Evolutionary conservation across 352 stramenopile species (phyloP).

Genomic region (Aphanomyces euteiches): DNA sequence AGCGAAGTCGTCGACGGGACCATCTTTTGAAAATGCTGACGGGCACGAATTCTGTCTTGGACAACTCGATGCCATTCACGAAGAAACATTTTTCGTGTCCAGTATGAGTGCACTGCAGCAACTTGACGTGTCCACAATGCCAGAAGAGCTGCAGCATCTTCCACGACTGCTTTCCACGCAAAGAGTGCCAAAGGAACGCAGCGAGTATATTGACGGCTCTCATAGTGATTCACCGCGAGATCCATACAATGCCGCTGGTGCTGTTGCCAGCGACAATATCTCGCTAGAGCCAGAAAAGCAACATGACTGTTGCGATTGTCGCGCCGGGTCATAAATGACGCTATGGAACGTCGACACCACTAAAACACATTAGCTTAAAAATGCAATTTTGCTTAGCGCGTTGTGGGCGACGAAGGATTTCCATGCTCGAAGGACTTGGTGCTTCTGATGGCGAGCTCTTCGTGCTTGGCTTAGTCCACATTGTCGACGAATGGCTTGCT

Average conservation of each 20-base stretch:
- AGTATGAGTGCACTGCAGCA: background rate
- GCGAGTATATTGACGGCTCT: background rate
- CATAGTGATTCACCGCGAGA: background rate
- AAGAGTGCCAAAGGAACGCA: background rate
- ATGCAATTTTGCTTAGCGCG: too few species aligned
- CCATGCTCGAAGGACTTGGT: too few species aligned
- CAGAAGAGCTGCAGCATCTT: background rate
- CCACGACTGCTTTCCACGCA: conserved; percentile 3
- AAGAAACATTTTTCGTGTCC: background rate
- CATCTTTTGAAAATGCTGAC: background rate
- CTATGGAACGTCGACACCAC: too few species aligned
- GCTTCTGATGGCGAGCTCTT: too few species aligned
- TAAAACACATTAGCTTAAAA: too few species aligned
- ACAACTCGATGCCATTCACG: background rate
- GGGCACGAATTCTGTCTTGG: background rate
- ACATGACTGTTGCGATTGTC: too few species aligned
- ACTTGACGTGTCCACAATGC: background rate
- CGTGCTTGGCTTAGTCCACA: too few species aligned
- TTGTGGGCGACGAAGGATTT: too few species aligned
- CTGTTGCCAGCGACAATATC: conserved; percentile 10
- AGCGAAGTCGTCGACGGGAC: background rate
- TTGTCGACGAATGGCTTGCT: too few species aligned
- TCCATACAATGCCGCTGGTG: conserved; percentile 12
- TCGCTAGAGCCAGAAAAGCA: too few species aligned
- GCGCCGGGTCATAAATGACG: too few species aligned